A percentile compares a stretch with the other conserved stretches of the same genome.
These are phyloP conservation scores for Trichoderma hamatum DNA, from an alignment of 2,329 filamentous ascomycete genomes.

Conservation along the genomic window DNA sequence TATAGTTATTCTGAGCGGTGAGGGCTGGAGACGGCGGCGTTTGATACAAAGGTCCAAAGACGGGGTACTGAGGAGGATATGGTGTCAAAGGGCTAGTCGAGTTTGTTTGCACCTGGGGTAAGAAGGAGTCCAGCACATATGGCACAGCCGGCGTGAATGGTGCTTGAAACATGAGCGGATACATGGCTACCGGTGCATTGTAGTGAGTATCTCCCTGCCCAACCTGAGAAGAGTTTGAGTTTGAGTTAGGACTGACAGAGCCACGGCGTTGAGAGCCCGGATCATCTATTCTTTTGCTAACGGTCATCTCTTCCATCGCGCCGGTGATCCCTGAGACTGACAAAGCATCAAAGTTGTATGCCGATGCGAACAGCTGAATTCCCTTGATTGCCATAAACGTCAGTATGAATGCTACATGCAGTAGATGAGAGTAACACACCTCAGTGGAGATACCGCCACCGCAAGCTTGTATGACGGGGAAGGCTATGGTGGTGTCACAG, in stretches of 20 bases:
- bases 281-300: slow-evolving; percentile 28
- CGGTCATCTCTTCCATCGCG: slow-evolving; percentile 31
- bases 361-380: slow-evolving; percentile 34
- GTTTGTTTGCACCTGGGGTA: slow-evolving; percentile 26
- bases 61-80: slow-evolving; percentile 39
- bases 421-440: slow-evolving; percentile 31
- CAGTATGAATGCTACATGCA: not conserved
- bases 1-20: slow-evolving; percentile 43
- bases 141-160: slow-evolving; percentile 36
- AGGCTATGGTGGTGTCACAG: slow-evolving; percentile 51
- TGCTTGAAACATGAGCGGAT: slow-evolving; percentile 41
- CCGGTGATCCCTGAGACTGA: slow-evolving; percentile 25
- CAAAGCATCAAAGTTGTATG: slow-evolving; percentile 22
- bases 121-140: slow-evolving; percentile 37
- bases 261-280: slow-evolving; percentile 26
- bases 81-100: slow-evolving; percentile 35
- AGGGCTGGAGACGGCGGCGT: slow-evolving; percentile 41
- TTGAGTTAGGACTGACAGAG: slow-evolving; percentile 14
- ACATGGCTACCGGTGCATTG: slow-evolving; percentile 37
- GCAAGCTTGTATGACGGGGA: slow-evolving; percentile 45
- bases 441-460: slow-evolving; percentile 32
- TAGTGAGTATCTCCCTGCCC: slow-evolving; percentile 30
- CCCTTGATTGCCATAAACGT: slow-evolving; percentile 28
- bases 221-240: slow-evolving; percentile 21
- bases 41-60: slow-evolving; percentile 38